These are phyloP conservation scores for Phytophthora citricola DNA, from an alignment of 352 stramenopile species.

Conservation along the genomic window DNA sequence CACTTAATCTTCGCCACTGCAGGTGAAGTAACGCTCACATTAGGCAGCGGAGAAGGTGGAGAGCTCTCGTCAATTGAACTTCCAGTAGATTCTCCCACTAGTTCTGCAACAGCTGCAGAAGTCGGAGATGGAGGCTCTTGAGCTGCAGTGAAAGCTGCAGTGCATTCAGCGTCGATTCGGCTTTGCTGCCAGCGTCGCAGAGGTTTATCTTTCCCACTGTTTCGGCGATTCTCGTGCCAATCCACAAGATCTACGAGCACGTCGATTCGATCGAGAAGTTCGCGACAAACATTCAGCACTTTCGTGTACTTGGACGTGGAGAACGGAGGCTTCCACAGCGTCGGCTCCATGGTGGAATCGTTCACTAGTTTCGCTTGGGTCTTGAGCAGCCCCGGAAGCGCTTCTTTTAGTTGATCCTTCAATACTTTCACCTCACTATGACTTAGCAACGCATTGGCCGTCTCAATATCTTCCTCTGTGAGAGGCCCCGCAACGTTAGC, in stretches of 20 bases:
- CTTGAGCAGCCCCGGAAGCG: constrained; percentile 46
- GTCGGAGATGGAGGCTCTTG: constrained; percentile 36
- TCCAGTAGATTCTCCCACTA: constrained; percentile 15
- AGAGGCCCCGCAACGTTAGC: constrained; percentile 4
- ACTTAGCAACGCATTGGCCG: constrained; percentile 39
- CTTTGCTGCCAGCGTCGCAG: constrained; percentile 37
- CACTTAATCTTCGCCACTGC: constrained; percentile 42
- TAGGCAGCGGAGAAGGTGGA: constrained; percentile 27
- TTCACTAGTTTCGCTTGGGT: constrained; percentile 56
- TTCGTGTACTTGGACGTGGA: constrained; percentile 62
- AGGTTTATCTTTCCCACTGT: constrained; percentile 33
- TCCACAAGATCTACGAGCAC: constrained; percentile 72
- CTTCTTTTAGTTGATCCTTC: constrained; percentile 45
- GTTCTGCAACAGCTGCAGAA: constrained; percentile 19
- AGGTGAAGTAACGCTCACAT: constrained; percentile 32
- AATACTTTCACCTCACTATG: constrained; percentile 44
- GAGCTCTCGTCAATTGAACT: constrained; percentile 8
- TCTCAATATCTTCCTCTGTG: constrained; percentile 37
- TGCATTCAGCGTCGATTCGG: constrained; percentile 43
- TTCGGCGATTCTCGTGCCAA: constrained; percentile 61
- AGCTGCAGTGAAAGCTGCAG: constrained; percentile 39
- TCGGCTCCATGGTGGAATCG: constrained; percentile 59
- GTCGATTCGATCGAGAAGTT: constrained; percentile 57
- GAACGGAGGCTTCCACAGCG: constrained; percentile 65
- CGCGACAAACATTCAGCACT: constrained; percentile 54